These are phyloP conservation scores for Solanum acaule DNA, from an alignment of 257 asterid species.

Conservation along the genomic window DNA sequence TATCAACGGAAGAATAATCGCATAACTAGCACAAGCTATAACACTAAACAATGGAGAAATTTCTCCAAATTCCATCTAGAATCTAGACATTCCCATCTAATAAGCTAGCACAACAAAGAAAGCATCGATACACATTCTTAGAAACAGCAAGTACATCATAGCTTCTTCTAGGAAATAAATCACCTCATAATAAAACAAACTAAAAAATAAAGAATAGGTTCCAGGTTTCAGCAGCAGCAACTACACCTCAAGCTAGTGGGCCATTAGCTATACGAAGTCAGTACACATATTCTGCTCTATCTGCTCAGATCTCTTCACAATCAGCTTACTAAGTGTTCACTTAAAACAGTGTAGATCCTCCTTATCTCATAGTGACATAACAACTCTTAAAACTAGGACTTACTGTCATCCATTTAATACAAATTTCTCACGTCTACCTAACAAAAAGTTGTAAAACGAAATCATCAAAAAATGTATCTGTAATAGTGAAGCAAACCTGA, in stretches of 20 bases:
- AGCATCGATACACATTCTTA: background rate
- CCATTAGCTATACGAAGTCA: background rate
- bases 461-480: background rate
- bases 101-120: background rate
- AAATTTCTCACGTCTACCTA: background rate
- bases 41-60: background rate
- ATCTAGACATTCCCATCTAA: background rate
- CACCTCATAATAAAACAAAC: background rate
- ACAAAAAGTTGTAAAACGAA: background rate
- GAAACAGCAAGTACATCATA: background rate
- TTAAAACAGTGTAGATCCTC: background rate
- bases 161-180: background rate
- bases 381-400: background rate
- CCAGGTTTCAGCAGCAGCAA: background rate
- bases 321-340: background rate
- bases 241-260: background rate
- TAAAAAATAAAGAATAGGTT: background rate
- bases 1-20: background rate
- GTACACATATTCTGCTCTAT: background rate
- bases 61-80: background rate
- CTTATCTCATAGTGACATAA: background rate
- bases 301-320: background rate
- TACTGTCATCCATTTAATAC: background rate
- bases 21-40: background rate
- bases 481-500: background rate